Percentiles rank a stretch among this genome's conserved stretches.
Evolutionary conservation across 768 basidiomycete genomes (phyloP).

Genomic region (Leccinum disarticulatum): DNA sequence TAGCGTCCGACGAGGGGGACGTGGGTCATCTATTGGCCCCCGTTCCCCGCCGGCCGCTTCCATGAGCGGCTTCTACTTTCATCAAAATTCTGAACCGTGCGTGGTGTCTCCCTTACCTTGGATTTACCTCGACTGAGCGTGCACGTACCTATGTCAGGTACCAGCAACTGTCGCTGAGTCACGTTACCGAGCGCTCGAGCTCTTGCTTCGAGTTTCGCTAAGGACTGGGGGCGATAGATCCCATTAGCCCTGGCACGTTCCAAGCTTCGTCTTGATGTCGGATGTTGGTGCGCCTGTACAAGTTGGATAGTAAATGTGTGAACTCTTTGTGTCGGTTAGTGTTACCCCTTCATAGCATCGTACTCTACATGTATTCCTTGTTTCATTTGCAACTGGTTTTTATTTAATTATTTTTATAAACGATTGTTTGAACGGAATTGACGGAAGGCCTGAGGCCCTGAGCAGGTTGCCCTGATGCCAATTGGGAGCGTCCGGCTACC

Average conservation of each 20-base stretch:
- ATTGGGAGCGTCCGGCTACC: neutral
- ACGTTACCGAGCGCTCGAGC: conserved; percentile 71
- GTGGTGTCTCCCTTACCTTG: conserved; percentile 33
- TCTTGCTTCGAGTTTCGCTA: conserved; percentile 87
- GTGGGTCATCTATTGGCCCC: conserved; percentile 51
- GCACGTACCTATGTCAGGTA: conserved; percentile 50
- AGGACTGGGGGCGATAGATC: conserved; percentile 23
- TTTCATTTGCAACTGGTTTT: conserved; percentile 3
- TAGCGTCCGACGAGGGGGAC: conserved; percentile 43
- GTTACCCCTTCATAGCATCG: conserved; percentile 21
- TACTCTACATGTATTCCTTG: conserved; percentile 16
- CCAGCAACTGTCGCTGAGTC: conserved; percentile 82
- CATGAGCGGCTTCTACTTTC: conserved; percentile 92
- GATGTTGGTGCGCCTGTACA: conserved; percentile 3
- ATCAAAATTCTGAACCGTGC: conserved; percentile 90
- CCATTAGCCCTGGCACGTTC: neutral
- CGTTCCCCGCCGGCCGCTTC: conserved; percentile 55
- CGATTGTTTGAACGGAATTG: neutral
- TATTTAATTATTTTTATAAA: neutral
- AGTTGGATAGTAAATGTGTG: conserved; percentile 17
- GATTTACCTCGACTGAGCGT: conserved; percentile 8
- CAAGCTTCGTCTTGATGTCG: conserved; percentile 5
- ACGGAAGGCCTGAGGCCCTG: neutral
- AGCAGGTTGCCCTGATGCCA: neutral
- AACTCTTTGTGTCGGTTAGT: conserved; percentile 16